Percentiles rank a stretch among this genome's conserved stretches.
Evolutionary conservation across 1,284 basidiomycete species (phyloP).

Genomic region (Xerocomus cyaneibrunnescens): DNA sequence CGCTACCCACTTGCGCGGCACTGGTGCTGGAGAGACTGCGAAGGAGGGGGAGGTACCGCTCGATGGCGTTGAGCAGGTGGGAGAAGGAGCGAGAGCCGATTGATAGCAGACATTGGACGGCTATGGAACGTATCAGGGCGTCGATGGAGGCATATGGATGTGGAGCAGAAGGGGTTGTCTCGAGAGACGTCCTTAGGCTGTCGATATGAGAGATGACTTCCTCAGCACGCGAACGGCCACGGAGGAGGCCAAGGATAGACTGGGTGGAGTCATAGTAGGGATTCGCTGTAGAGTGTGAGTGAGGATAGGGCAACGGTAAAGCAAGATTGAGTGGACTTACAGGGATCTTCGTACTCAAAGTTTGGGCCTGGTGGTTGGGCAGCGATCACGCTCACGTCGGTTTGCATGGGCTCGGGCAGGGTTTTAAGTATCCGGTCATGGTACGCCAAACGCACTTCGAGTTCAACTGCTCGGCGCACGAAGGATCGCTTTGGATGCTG

Average conservation of each 20-base stretch:
- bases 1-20: slow-evolving; percentile 20
- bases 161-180: slow-evolving; percentile 50
- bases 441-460: slow-evolving; percentile 91
- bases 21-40: slow-evolving; percentile 58
- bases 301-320: background rate
- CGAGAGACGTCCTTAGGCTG: slow-evolving; percentile 62
- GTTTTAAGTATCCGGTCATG: slow-evolving; percentile 92
- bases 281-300: slow-evolving; percentile 47
- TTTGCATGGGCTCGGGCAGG: slow-evolving; percentile 80
- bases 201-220: slow-evolving; percentile 81
- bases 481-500: slow-evolving; percentile 88
- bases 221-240: slow-evolving; percentile 72
- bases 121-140: slow-evolving; percentile 69
- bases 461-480: slow-evolving; percentile 85
- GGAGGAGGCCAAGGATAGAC: slow-evolving; percentile 79
- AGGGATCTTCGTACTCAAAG: slow-evolving; percentile 80
- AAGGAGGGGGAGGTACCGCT: slow-evolving; percentile 90
- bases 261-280: slow-evolving; percentile 80
- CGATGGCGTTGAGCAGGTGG: slow-evolving; percentile 96
- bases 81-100: slow-evolving; percentile 97
- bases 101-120: slow-evolving; percentile 87
- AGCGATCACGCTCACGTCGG: slow-evolving; percentile 64
- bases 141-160: slow-evolving; percentile 56
- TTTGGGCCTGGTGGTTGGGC: slow-evolving; percentile 78
- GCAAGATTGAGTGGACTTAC: slow-evolving; percentile 40